phyloP scores from a whole-genome alignment of 805 yeast genomes.

The Lachancea kluyveri region DNA sequence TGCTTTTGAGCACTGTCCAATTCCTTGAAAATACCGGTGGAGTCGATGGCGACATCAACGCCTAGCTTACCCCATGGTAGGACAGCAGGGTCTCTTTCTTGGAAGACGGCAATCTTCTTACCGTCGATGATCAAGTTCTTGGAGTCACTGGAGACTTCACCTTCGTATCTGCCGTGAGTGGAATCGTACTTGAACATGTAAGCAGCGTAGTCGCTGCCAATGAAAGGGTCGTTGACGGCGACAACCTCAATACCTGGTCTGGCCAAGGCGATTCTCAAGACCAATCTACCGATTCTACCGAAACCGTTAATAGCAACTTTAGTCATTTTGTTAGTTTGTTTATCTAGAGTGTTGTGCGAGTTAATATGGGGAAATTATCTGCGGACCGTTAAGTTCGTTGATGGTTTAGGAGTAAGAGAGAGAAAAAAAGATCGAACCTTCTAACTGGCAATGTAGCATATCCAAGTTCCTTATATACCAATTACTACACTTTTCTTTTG shows the following conservation, averaged over 20 bases:
- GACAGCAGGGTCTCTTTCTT: constrained; percentile 61
- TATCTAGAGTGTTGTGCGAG: too few relatives aligned
- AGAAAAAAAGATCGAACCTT: too few relatives aligned
- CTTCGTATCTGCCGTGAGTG: constrained; percentile 59
- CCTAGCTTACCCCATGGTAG: constrained; percentile 63
- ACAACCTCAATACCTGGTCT: constrained; percentile 52
- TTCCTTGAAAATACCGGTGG: constrained; percentile 68
- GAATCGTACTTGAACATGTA: constrained; percentile 74
- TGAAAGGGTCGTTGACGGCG: constrained; percentile 66
- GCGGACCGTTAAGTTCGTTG: too few relatives aligned
- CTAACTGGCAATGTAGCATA: too few relatives aligned
- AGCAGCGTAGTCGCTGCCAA: constrained; percentile 61
- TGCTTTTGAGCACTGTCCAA: constrained; percentile 62
- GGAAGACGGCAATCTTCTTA: constrained; percentile 42
- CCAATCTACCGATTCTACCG: constrained; percentile 70
- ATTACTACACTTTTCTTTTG: too few relatives aligned
- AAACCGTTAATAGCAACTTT: constrained; percentile 64
- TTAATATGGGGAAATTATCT: too few relatives aligned
- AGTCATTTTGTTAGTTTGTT: constrained; percentile 26
- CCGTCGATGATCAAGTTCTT: constrained; percentile 50
- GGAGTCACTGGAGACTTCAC: constrained; percentile 51
- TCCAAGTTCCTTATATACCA: too few relatives aligned
- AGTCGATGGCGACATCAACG: constrained; percentile 61
- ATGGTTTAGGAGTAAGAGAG: too few relatives aligned
- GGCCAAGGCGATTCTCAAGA: constrained; percentile 51